phyloP scores from a whole-genome alignment of 345 rosid species.

The Gossypium bickii region DNA sequence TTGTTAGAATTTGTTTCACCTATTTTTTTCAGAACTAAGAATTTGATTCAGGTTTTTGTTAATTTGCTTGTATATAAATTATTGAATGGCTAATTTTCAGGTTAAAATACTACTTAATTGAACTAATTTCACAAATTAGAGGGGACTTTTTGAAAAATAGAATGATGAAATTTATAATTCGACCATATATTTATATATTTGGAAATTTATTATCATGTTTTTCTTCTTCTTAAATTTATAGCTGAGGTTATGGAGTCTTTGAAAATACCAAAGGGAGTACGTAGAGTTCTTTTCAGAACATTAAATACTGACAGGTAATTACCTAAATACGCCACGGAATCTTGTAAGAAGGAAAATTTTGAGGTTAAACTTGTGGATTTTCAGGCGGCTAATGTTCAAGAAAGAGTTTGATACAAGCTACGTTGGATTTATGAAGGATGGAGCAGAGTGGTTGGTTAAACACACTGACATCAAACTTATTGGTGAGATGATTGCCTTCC shows the following conservation, averaged over 20 bases:
- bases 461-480: slow-evolving; percentile 84
- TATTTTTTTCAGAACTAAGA: no score
- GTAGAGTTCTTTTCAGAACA: slow-evolving; percentile 84
- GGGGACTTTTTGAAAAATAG: no score
- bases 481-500: slow-evolving; percentile 37
- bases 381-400: slow-evolving; percentile 82
- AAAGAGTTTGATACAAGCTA: slow-evolving; percentile 69
- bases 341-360: background rate
- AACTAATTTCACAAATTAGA: no score
- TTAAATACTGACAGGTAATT: slow-evolving; percentile 73
- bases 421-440: slow-evolving; percentile 79
- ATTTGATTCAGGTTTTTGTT: no score
- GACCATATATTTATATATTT: no score
- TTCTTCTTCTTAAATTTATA: slow-evolving; percentile 12
- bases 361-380: slow-evolving; percentile 1
- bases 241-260: slow-evolving; percentile 86
- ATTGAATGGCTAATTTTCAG: no score
- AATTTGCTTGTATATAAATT: no score
- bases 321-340: background rate
- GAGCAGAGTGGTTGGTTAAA: slow-evolving; percentile 85
- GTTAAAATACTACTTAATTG: no score
- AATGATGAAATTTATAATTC: no score
- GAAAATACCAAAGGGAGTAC: slow-evolving; percentile 68
- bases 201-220: background rate
- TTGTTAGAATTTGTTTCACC: no score